Evolutionary conservation across 208 protist genomes (phyloP), one percentile per base, ranked within the genome.

Genomic region (Zelonia costaricensis): DNA sequence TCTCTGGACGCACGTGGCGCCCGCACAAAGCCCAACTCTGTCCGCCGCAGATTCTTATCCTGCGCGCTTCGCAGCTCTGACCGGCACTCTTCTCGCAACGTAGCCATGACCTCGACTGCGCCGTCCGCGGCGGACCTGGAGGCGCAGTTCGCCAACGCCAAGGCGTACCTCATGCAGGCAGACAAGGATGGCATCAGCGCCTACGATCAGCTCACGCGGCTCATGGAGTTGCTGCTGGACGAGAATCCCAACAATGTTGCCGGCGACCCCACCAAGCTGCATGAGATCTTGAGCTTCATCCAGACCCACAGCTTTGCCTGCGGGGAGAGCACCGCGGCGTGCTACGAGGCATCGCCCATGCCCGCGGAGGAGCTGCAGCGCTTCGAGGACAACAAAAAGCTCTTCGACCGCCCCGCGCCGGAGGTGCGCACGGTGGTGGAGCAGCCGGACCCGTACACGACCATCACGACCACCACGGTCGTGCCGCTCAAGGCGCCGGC

Each of bases 381-480:
- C 25, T 81, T 92, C 25, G 59, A 62, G 9, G 84, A 92, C 16
- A 93, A 94, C 73, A 66, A 82, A 39, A 77, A 73, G 38, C 78
- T 97, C 30, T 93, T 96, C 44, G 70, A 91, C 4, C 82, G 72
- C 27, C 82, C 82, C 18, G 72, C 84, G 9, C 89, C 92, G 9
- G 78, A 88, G 51, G 90, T 92, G 36, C 65, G 75, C 40, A 97
- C 92, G 7, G 82, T 74, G 9, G 86, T 97, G 57, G 87, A 95
- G 63, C 87, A 95, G 60, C 92, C 92, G 3, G 88, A 94, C 55
- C 89, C 90, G 7, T 95, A 91, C 74, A 95, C 88, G 7, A 95
- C 89, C 53, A 75, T 97, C 49, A 97, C 92, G 27, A 95, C 82
- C 38, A 97, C 92, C 10, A 89, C 81, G 25, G 69, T 82, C 15